A percentile compares a stretch with the other conserved stretches of the same genome.
phyloP scores from a whole-genome alignment of 1,284 basidiomycete species.

The Volvariella surrecta region DNA sequence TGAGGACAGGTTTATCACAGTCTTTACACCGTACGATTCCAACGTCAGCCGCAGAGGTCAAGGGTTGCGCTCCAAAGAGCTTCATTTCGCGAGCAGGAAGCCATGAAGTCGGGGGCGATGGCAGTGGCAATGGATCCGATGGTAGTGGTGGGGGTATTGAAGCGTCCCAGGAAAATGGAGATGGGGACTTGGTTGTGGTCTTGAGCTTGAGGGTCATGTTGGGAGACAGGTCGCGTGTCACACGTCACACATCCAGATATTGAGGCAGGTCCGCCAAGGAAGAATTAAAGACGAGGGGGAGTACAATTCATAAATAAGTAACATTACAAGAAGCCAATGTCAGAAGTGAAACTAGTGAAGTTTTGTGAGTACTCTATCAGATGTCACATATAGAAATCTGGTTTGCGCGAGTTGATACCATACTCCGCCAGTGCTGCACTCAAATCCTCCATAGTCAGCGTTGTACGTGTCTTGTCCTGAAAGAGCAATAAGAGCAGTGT shows the following conservation, averaged over 20 bases:
- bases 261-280: too few relatives aligned
- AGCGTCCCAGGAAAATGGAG: constrained; percentile 51
- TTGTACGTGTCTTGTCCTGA: constrained; percentile 91
- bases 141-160: constrained; percentile 27
- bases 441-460: constrained; percentile 96
- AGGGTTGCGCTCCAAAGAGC: constrained; percentile 71
- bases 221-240: constrained; percentile 10
- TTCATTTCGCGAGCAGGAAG: constrained; percentile 82
- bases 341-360: neutral
- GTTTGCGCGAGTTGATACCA: constrained; percentile 90
- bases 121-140: constrained; percentile 29
- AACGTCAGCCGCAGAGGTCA: constrained; percentile 53
- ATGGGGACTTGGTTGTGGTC: constrained; percentile 28
- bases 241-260: too few relatives aligned
- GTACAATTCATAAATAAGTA: too few relatives aligned
- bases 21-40: constrained; percentile 72
- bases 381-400: constrained; percentile 74
- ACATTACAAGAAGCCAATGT: neutral
- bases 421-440: constrained; percentile 90
- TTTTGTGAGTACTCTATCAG: neutral
- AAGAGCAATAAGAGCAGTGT: constrained; percentile 1
- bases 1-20: constrained; percentile 70
- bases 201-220: constrained; percentile 51
- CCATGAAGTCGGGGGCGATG: constrained; percentile 73
- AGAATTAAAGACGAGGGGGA: too few relatives aligned